Percentiles rank a stretch among this genome's conserved stretches.
Evolutionary conservation across 129 eudicot species (phyloP).

Genomic region (Artemisia annua): DNA sequence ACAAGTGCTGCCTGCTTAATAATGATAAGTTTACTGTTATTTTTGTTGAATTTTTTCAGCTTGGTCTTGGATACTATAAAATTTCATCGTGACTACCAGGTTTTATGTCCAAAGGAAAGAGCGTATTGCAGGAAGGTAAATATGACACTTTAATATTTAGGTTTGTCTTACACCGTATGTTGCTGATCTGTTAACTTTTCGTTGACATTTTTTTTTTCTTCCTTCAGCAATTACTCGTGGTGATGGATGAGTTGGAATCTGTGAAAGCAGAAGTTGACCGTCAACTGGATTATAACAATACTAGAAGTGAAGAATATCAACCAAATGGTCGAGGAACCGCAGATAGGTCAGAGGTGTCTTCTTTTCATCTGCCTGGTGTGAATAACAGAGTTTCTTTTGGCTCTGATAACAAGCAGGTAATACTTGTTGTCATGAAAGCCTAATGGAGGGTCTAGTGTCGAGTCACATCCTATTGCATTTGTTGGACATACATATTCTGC

Average conservation of each 20-base stretch:
- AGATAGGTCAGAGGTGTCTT: constrained; percentile 43
- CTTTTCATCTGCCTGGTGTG: constrained; percentile 32
- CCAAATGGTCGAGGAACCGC: constrained; percentile 38
- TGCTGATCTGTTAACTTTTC: constrained; percentile 12
- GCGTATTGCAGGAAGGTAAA: constrained; percentile 63
- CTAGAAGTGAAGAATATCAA: constrained; percentile 40
- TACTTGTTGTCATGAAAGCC: constrained; percentile 4
- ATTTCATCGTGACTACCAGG: constrained; percentile 80
- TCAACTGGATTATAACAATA: constrained; percentile 49
- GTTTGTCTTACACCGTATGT: not conserved
- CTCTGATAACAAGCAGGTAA: constrained; percentile 54
- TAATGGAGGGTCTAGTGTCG: not conserved
- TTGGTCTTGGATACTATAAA: constrained; percentile 91
- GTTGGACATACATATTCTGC: no score
- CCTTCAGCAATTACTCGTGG: constrained; percentile 70
- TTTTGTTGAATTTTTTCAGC: constrained; percentile 40
- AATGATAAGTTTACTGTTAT: constrained; percentile 11
- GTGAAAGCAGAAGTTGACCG: constrained; percentile 62
- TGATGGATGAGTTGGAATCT: constrained; percentile 79
- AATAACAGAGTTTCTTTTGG: constrained; percentile 36
- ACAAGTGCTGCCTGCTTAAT: constrained; percentile 16
- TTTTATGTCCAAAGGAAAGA: constrained; percentile 56
- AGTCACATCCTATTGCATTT: no score
- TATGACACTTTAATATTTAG: constrained; percentile 10
- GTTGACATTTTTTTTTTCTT: constrained; percentile 31